Base-by-base conservation (phyloP, 441 rosid genomes). In the Daphne laureola region DNA sequence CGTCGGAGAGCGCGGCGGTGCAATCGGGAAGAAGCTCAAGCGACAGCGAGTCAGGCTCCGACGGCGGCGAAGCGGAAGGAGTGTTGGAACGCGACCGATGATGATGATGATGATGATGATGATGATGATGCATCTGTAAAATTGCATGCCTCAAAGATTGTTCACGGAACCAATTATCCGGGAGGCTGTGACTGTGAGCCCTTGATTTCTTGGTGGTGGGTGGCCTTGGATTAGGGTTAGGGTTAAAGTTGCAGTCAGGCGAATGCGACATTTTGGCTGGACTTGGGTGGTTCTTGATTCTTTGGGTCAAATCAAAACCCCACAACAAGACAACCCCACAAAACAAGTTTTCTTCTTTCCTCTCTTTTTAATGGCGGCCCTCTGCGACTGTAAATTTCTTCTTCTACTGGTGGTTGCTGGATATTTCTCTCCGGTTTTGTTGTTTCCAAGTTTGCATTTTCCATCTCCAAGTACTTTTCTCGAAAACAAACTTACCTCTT, bases 1-100 rank as follows among this genome's bases (percentile, higher is more conserved):
- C 75, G 50, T 86, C 87, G 59, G 83, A 68, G 59, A 85, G 73
- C 38, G 70, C 74, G 61, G 85, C 62, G 43, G 67, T 52, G 62
- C 50, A 57, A 58, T 77, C 76, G 0, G 74, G 74, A 53, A 59
- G 47, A 0, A 62, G 67, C 58, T 67, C 63, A 18, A 46, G 12
- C 1, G 49, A 31, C 42, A 23, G 41, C 8, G 67, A 53, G 45
- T 62, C 62, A 40, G 63, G 26, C 5, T 62, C 70, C 2, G 75
- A 52, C 42, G 66, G 68, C 41, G 62, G 63, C 0, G 72, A 57
- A 23, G 36, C 26, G 12, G 68, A 58, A 5, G 71, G 57, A 14
- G 64, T 60, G 12, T 17, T 23, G 45, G 57, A 14, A 56, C 1
- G 63, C 15, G 27, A 63, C 40, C 46, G 66, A 31, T 7, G 38